Base-by-base conservation (phyloP, 768 basidiomycete genomes). In the Strobilomyces dryophilus region DNA sequence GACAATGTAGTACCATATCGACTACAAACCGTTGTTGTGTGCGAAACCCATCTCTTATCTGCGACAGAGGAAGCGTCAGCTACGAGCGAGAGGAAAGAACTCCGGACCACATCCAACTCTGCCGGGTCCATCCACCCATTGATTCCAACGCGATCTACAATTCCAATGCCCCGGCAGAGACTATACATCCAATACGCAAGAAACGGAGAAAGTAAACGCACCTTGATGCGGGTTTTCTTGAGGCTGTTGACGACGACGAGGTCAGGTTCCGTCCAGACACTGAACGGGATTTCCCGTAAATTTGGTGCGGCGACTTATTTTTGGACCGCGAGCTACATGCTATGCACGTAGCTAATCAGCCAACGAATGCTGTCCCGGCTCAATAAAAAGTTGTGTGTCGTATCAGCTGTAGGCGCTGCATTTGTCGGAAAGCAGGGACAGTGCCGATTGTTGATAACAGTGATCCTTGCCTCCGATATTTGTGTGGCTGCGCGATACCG, bases 21-120 rank as follows among this genome's bases (percentile, higher is more conserved):
- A 49, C 45, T 35, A 57, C 54, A 47, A 31, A 67, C 69, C 69
- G 59, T 72, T 70, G 60, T 70, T 70, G 57, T 70, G 69, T 55
- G 60, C 64, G 54, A 72, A 72, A 67, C 69, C 69, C 69, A 70
- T 70, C 47, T 56, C 40, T 64, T 68, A 68, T 66, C 68, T 71
- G 55, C 14, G 24, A 37, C 47, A 24, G 51, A 50, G 42, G 43
- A 29, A 44, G 5, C 12, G 47, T 71, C 36, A 68, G 63, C 40
- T 21, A 20, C 12, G 6, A 43, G 42, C 43, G 32, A n/a, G 18
- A 32, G 32, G 10, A 11, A 29, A 29, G 29, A n/a, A 49, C 32
- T 39, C 47, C 8, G 20, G 54, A 41, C 32, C 41, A 49, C 63
- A 69, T 71, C 63, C 57, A 58, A 40, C 37, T 26, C 39, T 26